Evolutionary conservation across 73 alveolate species (phyloP).

Genomic region (Paramecium sexaurelia): DNA sequence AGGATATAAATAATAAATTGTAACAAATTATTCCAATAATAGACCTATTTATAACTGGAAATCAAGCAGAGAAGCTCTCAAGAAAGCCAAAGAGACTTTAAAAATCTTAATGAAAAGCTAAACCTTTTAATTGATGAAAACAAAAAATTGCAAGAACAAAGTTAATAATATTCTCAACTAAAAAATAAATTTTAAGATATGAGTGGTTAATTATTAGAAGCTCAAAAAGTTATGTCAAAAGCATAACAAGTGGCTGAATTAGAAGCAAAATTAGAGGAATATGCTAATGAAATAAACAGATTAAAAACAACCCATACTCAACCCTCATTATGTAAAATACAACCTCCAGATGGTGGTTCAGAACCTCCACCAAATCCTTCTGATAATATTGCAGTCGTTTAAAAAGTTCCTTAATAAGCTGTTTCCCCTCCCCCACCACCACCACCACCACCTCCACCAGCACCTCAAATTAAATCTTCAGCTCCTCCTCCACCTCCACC

Average conservation of each 20-base stretch:
- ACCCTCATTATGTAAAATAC: not conserved
- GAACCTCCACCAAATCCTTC: constrained; percentile 43
- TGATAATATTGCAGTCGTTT: not conserved
- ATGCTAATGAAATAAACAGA: not conserved
- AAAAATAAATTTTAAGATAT: not conserved
- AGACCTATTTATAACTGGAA: not conserved
- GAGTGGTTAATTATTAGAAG: not conserved
- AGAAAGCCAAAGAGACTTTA: not conserved
- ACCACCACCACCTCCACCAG: constrained; percentile 69
- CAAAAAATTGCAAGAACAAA: not conserved
- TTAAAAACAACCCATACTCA: not conserved
- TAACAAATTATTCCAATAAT: not conserved
- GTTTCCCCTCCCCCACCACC: constrained; percentile 65
- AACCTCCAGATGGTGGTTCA: constrained; percentile 4
- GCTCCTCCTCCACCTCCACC: constrained; percentile 70
- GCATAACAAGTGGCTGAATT: not conserved
- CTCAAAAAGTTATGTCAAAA: not conserved
- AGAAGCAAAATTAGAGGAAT: constrained; percentile 15
- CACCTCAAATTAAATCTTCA: constrained; percentile 50
- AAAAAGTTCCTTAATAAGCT: not conserved
- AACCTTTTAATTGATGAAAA: not conserved
- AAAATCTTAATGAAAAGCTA: not conserved
- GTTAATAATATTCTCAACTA: not conserved
- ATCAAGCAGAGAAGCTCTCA: not conserved
- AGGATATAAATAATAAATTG: constrained; percentile 47